Percentiles rank a stretch among this genome's conserved stretches.
Conservation (phyloP, 805 yeast species). For the Pichia nanzhaoensis region DNA sequence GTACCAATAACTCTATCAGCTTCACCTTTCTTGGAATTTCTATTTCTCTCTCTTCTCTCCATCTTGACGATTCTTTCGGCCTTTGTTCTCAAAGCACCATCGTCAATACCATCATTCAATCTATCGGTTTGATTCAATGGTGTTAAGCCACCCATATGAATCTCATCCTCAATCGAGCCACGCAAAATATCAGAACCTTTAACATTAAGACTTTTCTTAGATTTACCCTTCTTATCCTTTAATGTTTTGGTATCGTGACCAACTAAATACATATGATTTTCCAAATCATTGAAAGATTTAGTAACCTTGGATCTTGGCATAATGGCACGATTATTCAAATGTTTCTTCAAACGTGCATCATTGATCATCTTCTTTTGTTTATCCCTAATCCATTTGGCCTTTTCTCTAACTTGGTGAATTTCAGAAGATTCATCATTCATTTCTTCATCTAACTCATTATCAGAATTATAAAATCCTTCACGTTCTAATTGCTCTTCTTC, state of each 20-base stretch:
- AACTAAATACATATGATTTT: conserved; percentile 78
- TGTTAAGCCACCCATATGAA: conserved; percentile 17
- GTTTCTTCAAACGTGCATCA: conserved; percentile 80
- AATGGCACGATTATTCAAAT: conserved; percentile 76
- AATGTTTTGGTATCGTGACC: conserved; percentile 81
- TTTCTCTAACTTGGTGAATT: conserved; percentile 61
- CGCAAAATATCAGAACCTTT: conserved; percentile 79
- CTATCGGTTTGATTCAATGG: conserved; percentile 67
- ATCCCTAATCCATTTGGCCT: conserved; percentile 93
- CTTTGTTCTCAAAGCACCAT: conserved; percentile 72
- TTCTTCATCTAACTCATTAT: conserved; percentile 53
- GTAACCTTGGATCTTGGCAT: conserved; percentile 87
- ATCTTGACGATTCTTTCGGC: conserved; percentile 83
- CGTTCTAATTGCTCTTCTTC: conserved; percentile 92
- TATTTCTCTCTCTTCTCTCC: conserved; percentile 90
- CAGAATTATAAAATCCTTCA: conserved; percentile 95
- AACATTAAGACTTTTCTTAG: conserved; percentile 27
- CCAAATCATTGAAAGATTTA: conserved; percentile 73
- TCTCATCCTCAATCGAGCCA: conserved; percentile 17
- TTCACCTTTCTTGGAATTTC: conserved; percentile 90
- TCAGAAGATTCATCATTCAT: conserved; percentile 39
- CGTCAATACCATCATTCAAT: conserved; percentile 78
- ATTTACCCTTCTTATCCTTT: conserved; percentile 32
- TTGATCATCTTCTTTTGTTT: conserved; percentile 91
- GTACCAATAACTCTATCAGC: conserved; percentile 88